Conservation (phyloP, 805 yeast genomes). For the Myxozyma kluyveri region DNA sequence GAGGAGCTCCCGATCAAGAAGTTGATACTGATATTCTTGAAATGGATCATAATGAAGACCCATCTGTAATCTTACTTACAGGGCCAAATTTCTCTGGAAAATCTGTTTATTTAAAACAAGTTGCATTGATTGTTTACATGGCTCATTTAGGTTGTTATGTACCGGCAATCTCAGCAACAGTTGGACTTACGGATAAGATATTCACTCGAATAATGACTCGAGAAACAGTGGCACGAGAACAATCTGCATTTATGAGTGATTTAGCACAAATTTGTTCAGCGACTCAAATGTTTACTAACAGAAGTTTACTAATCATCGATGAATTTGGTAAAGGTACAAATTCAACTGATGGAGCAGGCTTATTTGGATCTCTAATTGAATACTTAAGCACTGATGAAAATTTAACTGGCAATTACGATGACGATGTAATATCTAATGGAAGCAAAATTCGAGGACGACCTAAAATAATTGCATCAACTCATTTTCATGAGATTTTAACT, state of each 20-base stretch:
- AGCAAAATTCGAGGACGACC: conserved; percentile 27
- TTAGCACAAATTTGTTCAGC: conserved; percentile 46
- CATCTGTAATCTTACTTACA: conserved; percentile 41
- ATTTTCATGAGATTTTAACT: conserved; percentile 40
- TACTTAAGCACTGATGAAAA: conserved; percentile 23
- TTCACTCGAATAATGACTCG: conserved; percentile 47
- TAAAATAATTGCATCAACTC: conserved; percentile 43
- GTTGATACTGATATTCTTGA: too few relatives aligned
- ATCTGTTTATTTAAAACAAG: conserved; percentile 49
- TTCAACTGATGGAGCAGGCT: conserved; percentile 41
- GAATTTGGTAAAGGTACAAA: conserved; percentile 58
- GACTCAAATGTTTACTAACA: conserved; percentile 41
- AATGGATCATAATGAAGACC: conserved; percentile 20
- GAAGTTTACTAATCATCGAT: conserved; percentile 49
- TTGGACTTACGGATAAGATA: conserved; percentile 50
- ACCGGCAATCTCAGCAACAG: conserved; percentile 48
- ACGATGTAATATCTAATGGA: not conserved
- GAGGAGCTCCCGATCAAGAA: conserved; percentile 30
- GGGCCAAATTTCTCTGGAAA: conserved; percentile 56
- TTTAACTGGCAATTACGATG: not conserved
- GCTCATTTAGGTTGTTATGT: conserved; percentile 57
- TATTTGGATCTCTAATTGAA: conserved; percentile 44
- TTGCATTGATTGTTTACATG: conserved; percentile 49
- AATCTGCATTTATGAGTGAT: conserved; percentile 54
- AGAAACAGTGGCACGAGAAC: conserved; percentile 42